Evolutionary conservation across 371 early-diverging fungal species (phyloP).

Genomic region (Mortierella sp.): DNA sequence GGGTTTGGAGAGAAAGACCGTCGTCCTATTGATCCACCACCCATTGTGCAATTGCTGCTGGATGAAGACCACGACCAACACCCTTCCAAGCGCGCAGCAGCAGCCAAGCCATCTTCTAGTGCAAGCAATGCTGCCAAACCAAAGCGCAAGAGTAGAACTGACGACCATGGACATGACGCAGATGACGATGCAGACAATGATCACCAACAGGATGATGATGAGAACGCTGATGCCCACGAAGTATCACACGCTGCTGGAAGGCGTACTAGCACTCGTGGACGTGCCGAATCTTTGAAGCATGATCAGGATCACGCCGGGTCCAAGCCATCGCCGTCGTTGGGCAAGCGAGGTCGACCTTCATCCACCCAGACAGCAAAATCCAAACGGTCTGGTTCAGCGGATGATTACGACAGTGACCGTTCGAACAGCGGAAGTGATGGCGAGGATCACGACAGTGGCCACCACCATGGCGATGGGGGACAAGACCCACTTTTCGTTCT

Average conservation of each 20-base stretch:
- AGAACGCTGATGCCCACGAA: background rate
- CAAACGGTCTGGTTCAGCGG: slow-evolving; percentile 11
- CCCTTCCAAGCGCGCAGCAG: slow-evolving; percentile 25
- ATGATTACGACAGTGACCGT: slow-evolving; percentile 2
- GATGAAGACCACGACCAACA: slow-evolving; percentile 58
- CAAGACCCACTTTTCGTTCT: slow-evolving; percentile 75
- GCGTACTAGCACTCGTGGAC: background rate
- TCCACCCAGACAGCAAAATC: background rate
- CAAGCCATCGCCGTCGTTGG: slow-evolving; percentile 15
- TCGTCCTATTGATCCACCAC: slow-evolving; percentile 77
- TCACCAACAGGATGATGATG: slow-evolving; percentile 16
- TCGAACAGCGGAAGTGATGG: slow-evolving; percentile 13
- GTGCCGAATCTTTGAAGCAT: slow-evolving; percentile 6
- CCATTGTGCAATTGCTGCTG: slow-evolving; percentile 69
- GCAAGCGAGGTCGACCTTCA: slow-evolving; percentile 16
- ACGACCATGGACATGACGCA: slow-evolving; percentile 2
- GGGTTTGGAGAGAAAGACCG: slow-evolving; percentile 87
- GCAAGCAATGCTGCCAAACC: background rate
- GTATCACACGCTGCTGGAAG: background rate
- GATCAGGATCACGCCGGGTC: background rate
- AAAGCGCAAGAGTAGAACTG: background rate
- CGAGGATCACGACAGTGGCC: background rate
- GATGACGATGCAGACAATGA: slow-evolving; percentile 8
- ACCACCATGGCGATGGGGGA: slow-evolving; percentile 8
- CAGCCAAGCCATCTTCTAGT: background rate